Conservation (phyloP, 192 early-diverging fungal genomes). For the Pilobolus umbonatus region DNA sequence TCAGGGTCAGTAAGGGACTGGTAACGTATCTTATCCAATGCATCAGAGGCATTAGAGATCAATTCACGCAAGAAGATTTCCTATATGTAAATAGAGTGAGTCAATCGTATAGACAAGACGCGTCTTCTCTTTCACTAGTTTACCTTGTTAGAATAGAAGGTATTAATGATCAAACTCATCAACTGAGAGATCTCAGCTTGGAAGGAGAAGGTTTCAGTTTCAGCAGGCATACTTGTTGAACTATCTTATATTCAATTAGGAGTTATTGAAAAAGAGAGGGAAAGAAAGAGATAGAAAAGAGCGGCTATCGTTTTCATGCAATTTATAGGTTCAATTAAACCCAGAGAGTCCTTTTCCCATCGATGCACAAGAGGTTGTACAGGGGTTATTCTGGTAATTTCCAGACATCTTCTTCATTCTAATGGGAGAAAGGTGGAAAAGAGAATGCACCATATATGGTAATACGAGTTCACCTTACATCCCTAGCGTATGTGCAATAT, state of each 20-base stretch:
- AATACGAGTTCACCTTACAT: no score
- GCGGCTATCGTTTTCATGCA: not conserved
- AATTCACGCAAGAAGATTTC: constrained; percentile 95
- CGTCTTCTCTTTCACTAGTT: not conserved
- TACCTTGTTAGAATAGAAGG: constrained; percentile 95
- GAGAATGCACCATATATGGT: no score
- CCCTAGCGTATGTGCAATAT: no score
- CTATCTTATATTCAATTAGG: not conserved
- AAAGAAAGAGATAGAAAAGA: not conserved
- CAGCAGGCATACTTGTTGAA: constrained; percentile 11
- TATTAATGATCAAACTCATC: constrained; percentile 99
- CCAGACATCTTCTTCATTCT: no score
- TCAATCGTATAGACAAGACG: no score
- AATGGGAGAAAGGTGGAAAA: no score
- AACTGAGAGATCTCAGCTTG: constrained; percentile 99
- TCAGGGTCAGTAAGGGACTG: constrained; percentile 89
- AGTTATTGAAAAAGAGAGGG: not conserved
- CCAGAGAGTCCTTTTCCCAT: no score
- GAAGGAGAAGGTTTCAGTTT: constrained; percentile 80
- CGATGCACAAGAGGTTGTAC: no score
- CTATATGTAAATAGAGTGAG: constrained; percentile 3
- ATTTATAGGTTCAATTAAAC: no score
- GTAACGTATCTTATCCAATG: constrained; percentile 94
- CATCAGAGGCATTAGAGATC: constrained; percentile 77
- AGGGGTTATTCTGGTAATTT: no score